phyloP scores from a whole-genome alignment of 371 early-diverging fungal genomes.

The Apophysomyces variabilis region DNA sequence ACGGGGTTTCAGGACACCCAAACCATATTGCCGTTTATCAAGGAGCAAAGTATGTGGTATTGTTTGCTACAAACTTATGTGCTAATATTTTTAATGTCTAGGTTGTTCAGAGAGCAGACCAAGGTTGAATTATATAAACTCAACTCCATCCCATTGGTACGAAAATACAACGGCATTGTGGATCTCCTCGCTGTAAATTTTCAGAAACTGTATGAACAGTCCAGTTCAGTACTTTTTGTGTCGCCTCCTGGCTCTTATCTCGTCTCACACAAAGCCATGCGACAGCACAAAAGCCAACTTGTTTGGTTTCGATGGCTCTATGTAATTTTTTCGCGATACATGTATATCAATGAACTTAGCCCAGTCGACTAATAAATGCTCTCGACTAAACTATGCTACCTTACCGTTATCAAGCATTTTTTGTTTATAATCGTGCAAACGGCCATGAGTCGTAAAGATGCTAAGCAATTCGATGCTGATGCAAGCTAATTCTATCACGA shows the following conservation, averaged over 20 bases:
- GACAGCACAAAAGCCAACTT: constrained; percentile 84
- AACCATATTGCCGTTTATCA: constrained; percentile 90
- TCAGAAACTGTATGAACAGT: constrained; percentile 10
- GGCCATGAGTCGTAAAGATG: too few relatives aligned
- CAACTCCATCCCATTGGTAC: constrained; percentile 62
- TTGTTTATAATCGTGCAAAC: too few relatives aligned
- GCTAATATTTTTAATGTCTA: constrained; percentile 11
- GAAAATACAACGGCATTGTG: constrained; percentile 80
- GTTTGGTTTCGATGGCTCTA: constrained; percentile 97
- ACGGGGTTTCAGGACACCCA: constrained; percentile 92
- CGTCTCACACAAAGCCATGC: constrained; percentile 78
- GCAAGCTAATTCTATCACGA: too few relatives aligned
- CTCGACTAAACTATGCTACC: too few relatives aligned
- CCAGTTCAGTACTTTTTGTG: constrained; percentile 47
- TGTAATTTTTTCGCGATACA: constrained; percentile 93
- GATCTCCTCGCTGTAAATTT: constrained; percentile 46
- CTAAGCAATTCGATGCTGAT: too few relatives aligned
- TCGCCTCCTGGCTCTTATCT: constrained; percentile 57
- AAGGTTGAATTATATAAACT: constrained; percentile 59
- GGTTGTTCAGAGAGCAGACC: neutral
- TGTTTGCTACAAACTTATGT: neutral
- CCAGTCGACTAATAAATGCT: neutral
- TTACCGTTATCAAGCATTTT: too few relatives aligned
- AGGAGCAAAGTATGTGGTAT: constrained; percentile 71
- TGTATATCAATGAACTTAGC: constrained; percentile 79